Evolutionary conservation across 495 filamentous ascomycete species (phyloP).

Genomic region (Annulohypoxylon stygium): DNA sequence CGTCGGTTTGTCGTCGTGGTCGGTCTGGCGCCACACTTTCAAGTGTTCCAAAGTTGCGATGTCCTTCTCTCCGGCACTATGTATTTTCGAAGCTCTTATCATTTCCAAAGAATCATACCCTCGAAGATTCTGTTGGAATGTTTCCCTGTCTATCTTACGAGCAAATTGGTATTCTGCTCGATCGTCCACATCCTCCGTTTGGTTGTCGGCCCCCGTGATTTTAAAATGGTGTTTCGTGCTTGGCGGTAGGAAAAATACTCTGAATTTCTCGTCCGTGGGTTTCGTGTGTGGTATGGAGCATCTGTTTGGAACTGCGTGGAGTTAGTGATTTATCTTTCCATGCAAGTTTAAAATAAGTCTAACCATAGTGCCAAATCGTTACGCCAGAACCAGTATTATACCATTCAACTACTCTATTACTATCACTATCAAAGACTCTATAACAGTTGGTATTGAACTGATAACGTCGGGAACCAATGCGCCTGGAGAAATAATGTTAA

Average conservation of each 20-base stretch:
- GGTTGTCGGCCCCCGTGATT: slow-evolving; percentile 13
- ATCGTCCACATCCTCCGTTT: background rate
- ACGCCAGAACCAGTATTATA: slow-evolving; percentile 4
- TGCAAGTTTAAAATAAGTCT: background rate
- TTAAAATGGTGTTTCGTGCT: slow-evolving; percentile 34
- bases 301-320: slow-evolving; percentile 23
- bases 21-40: slow-evolving; percentile 39
- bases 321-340: slow-evolving; percentile 9
- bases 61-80: slow-evolving; percentile 23
- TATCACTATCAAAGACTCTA: slow-evolving; percentile 17
- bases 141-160: slow-evolving; percentile 35
- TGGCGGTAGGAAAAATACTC: slow-evolving; percentile 32
- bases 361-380: slow-evolving; percentile 31
- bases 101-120: slow-evolving; percentile 29
- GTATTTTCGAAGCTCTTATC: slow-evolving; percentile 31
- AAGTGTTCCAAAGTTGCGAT: slow-evolving; percentile 37
- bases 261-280: slow-evolving; percentile 30
- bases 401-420: slow-evolving; percentile 29
- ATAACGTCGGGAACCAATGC: slow-evolving; percentile 27
- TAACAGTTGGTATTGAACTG: slow-evolving; percentile 22
- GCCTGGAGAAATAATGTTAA: slow-evolving; percentile 17
- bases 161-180: slow-evolving; percentile 36
- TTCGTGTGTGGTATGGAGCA: slow-evolving; percentile 39
- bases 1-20: slow-evolving; percentile 35
- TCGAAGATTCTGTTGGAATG: slow-evolving; percentile 34